These are phyloP conservation scores for Trichocomaceae sp. DNA, from an alignment of 2,329 filamentous ascomycete genomes.

Conservation along the genomic window DNA sequence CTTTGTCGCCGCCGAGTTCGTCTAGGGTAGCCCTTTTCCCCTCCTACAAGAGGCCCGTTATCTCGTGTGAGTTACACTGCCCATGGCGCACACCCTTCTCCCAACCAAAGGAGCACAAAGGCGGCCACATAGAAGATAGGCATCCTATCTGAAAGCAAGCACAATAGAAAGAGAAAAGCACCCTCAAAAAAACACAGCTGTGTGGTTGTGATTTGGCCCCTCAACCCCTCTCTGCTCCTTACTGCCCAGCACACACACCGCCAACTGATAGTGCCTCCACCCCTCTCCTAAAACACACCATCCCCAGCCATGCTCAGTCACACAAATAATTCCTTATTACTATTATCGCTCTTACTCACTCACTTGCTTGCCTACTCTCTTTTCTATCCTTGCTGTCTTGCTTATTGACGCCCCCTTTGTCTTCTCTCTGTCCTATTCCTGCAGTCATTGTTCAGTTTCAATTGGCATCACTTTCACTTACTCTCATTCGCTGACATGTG, in stretches of 20 bases:
- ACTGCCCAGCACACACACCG: slow-evolving; percentile 11
- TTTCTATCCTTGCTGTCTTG: background rate
- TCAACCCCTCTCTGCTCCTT: slow-evolving; percentile 12
- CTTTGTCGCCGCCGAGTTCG: slow-evolving; percentile 4
- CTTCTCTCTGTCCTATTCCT: background rate
- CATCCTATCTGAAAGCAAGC: background rate
- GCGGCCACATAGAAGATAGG: background rate
- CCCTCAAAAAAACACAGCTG: background rate
- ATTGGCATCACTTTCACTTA: background rate
- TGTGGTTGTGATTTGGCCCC: slow-evolving; percentile 9
- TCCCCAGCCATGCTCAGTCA: slow-evolving; percentile 9
- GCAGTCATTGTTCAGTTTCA: too few relatives aligned
- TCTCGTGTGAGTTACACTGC: slow-evolving; percentile 1
- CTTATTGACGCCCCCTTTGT: background rate
- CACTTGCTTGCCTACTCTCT: slow-evolving; percentile 3
- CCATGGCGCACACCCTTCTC: background rate
- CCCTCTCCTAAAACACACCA: slow-evolving; percentile 6
- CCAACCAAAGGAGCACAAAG: background rate
- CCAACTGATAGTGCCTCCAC: slow-evolving; percentile 10
- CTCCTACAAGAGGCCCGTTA: background rate
- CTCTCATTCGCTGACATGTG: slow-evolving; percentile 7
- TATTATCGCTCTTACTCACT: background rate
- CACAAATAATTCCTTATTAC: slow-evolving; percentile 1
- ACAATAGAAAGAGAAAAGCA: background rate
- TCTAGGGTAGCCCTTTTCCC: slow-evolving; percentile 1